Evolutionary conservation across 352 stramenopile genomes (phyloP), one percentile per base, ranked within the genome.

Genomic region (Paralagenidium karlingii): DNA sequence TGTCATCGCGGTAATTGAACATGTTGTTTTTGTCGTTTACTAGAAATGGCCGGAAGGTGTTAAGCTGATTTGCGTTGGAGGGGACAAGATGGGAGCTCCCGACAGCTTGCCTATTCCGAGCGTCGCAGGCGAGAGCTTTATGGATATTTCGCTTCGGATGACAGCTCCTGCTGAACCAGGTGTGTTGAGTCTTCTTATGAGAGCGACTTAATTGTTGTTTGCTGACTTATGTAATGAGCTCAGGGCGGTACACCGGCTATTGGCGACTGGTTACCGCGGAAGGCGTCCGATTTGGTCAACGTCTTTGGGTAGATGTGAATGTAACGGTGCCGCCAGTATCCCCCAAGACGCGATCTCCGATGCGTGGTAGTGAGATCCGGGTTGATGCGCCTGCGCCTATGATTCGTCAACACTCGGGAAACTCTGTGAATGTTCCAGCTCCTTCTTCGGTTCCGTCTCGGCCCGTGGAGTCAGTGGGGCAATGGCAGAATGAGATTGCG

Each of bases 211-310:
- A n/a, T n/a, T n/a, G n/a, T n/a, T n/a, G n/a, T n/a, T n/a, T n/a
- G n/a, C n/a, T n/a, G n/a, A n/a, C n/a, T n/a, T n/a, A n/a, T n/a
- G n/a, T n/a, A n/a, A n/a, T n/a, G n/a, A n/a, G n/a, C n/a, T n/a
- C n/a, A n/a, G n/a, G n/a, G n/a, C 75, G 82, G 3, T 93, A 91
- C 63, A 90, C 82, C 22, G 75, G 79, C 22, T 93, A 93, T 58
- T 94, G 81, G 75, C 79, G 82, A n/a, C 51, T 94, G 22, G 77
- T 68, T 40, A 85, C 69, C 3, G 53, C 73, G 4, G 68, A 87
- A 15, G 76, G 75, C 38, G 83, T 74, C 19, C 73, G 75, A 33
- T 94, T 94, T 44, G 82, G 82, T 0, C 79, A 94, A 43, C 73
- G 79, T 5, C 75, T 94, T 28, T 94, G 82, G 82, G 69, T 92